phyloP scores from a whole-genome alignment of 345 rosid species.

The Eucalyptus pauciflora region DNA sequence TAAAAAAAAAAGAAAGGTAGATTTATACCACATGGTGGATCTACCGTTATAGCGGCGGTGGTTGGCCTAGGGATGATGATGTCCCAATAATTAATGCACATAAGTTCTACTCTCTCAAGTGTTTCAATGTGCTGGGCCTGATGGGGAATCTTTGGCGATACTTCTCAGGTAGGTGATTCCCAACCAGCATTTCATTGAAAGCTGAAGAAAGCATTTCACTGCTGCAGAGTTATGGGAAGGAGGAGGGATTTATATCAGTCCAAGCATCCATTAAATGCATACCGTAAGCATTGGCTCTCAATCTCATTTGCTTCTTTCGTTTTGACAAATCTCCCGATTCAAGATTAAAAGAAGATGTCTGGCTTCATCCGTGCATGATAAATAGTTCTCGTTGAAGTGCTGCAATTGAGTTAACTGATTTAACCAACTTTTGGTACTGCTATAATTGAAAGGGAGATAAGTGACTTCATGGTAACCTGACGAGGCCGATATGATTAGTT shows the following conservation, averaged over 20 bases:
- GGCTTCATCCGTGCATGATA: not conserved
- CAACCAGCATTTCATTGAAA: not conserved
- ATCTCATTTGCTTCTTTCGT: not conserved
- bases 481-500: not conserved
- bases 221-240: not conserved
- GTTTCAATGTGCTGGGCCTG: not conserved
- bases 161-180: not conserved
- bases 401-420: not conserved
- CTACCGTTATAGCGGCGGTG: not conserved
- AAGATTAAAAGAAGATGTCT: not conserved
- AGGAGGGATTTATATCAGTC: constrained; percentile 37
- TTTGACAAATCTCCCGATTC: not conserved
- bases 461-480: not conserved
- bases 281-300: constrained; percentile 30
- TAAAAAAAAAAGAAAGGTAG: not conserved
- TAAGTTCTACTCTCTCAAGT: not conserved
- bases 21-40: not conserved
- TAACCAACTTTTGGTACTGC: not conserved
- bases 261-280: constrained; percentile 36
- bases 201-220: not conserved
- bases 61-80: not conserved
- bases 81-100: not conserved
- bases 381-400: not conserved
- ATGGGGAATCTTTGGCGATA: not conserved
- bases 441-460: not conserved